Conservation (phyloP, 2,329 filamentous ascomycete genomes). For the Meredithiella fracta region DNA sequence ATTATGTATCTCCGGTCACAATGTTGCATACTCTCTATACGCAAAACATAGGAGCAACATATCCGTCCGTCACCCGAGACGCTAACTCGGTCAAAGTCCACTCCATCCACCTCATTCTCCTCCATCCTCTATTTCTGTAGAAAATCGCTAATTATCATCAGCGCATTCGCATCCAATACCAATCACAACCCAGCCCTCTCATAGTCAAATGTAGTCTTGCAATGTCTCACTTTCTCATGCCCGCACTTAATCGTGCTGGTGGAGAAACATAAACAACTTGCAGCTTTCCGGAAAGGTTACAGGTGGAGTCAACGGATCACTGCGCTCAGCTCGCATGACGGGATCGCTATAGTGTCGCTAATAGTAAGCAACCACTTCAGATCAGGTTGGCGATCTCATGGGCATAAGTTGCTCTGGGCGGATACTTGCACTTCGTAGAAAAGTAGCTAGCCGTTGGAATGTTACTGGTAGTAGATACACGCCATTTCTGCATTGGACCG, state of each 20-base stretch:
- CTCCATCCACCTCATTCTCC: background rate
- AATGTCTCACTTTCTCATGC: slow-evolving; percentile 1
- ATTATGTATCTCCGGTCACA: background rate
- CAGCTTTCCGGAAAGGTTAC: background rate
- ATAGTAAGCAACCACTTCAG: background rate
- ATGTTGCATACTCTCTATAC: background rate
- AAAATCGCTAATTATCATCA: background rate
- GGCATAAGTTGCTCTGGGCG: background rate
- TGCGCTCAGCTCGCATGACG: background rate
- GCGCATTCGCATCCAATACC: background rate
- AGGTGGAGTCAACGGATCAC: background rate
- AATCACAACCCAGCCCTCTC: background rate
- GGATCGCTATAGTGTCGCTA: background rate
- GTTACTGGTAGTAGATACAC: background rate
- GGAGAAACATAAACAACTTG: background rate
- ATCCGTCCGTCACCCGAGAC: background rate
- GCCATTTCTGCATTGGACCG: background rate
- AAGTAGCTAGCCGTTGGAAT: background rate
- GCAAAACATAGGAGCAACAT: background rate
- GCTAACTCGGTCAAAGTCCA: background rate
- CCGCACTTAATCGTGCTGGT: slow-evolving; percentile 1
- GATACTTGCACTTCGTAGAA: background rate
- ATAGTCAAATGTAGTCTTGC: background rate
- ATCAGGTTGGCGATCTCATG: too few relatives aligned
- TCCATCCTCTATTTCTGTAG: background rate